Evolutionary conservation across 2,329 filamentous ascomycete genomes (phyloP).

Genomic region (Tricladium varicosporioides): DNA sequence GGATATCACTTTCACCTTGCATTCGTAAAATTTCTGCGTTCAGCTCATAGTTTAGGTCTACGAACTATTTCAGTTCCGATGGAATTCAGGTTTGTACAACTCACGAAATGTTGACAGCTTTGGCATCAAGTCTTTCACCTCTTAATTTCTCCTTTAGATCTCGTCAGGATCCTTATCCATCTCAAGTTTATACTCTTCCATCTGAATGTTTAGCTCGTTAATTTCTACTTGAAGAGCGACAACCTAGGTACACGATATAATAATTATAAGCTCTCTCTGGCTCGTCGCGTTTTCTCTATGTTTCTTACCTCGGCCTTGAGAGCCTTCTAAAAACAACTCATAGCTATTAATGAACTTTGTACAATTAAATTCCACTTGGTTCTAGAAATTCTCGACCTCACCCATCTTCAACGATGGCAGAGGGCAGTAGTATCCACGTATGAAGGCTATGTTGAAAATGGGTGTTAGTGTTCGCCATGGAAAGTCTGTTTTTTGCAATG

Average conservation of each 20-base stretch:
- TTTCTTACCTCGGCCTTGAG: background rate
- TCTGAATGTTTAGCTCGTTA: background rate
- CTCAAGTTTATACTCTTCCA: background rate
- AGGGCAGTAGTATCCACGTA: background rate
- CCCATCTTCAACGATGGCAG: background rate
- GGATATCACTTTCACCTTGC: background rate
- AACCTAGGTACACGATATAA: background rate
- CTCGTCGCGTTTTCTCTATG: background rate
- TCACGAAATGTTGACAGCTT: background rate
- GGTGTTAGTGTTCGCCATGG: background rate
- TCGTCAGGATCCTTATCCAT: background rate
- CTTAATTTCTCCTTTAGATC: background rate
- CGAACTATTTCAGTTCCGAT: background rate
- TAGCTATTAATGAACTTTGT: background rate
- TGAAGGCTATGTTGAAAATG: background rate
- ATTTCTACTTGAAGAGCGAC: background rate
- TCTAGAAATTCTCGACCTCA: background rate
- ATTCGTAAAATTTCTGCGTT: background rate
- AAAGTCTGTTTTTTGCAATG: background rate
- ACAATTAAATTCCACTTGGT: background rate
- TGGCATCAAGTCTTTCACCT: background rate
- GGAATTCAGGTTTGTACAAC: background rate
- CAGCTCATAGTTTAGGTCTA: background rate
- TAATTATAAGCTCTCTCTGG: background rate
- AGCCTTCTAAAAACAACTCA: background rate